Conservation (phyloP, 2,329 filamentous ascomycete genomes). For the Sarocladiaceae sp. region DNA sequence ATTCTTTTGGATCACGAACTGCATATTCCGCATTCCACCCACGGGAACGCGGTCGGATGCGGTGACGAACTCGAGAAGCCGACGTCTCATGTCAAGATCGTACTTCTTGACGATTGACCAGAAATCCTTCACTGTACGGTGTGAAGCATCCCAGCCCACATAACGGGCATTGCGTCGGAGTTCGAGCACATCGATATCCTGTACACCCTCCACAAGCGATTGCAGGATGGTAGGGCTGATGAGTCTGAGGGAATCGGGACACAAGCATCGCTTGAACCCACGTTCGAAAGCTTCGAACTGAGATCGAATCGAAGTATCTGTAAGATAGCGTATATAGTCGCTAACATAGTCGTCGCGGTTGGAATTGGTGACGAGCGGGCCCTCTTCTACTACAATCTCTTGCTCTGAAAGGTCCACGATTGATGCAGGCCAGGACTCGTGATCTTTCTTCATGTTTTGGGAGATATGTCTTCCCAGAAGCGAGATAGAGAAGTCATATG, state of each 20-base stretch:
- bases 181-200: conserved; percentile 70
- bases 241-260: conserved; percentile 63
- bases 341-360: conserved; percentile 74
- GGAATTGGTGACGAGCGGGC: conserved; percentile 69
- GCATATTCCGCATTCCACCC: conserved; percentile 72
- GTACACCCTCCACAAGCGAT: conserved; percentile 73
- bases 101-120: conserved; percentile 73
- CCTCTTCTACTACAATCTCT: conserved; percentile 36
- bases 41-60: conserved; percentile 87
- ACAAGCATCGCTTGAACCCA: conserved; percentile 73
- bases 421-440: conserved; percentile 42
- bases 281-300: conserved; percentile 76
- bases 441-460: conserved; percentile 43
- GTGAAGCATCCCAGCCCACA: conserved; percentile 67
- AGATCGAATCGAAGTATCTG: conserved; percentile 66
- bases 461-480: conserved; percentile 52
- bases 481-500: conserved; percentile 74
- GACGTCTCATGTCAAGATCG: conserved; percentile 62
- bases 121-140: conserved; percentile 69
- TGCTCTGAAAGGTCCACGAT: conserved; percentile 21
- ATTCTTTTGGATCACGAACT: conserved; percentile 78
- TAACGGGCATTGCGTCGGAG: conserved; percentile 69
- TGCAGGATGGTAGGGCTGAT: conserved; percentile 67
- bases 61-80: conserved; percentile 88
- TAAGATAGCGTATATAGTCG: conserved; percentile 81